phyloP scores from a whole-genome alignment of 164 flowering plant species.

The Dillenia turbinata region DNA sequence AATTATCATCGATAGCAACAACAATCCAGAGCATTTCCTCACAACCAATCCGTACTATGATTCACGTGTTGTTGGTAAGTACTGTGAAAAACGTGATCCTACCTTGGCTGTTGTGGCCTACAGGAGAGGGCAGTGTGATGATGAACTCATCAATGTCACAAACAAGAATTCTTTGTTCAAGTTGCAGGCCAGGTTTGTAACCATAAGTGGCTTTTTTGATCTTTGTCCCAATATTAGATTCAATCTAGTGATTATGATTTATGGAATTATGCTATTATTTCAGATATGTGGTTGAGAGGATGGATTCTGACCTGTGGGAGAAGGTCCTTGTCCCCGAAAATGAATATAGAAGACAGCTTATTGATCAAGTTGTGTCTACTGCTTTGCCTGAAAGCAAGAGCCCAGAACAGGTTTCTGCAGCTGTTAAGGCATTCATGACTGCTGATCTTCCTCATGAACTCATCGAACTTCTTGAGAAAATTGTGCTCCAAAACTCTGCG shows the following conservation, averaged over 20 bases:
- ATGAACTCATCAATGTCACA: constrained; percentile 93
- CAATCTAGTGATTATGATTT: constrained; percentile 1
- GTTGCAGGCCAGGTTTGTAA: constrained; percentile 88
- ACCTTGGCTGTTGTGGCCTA: constrained; percentile 99
- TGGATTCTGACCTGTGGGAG: constrained; percentile 98
- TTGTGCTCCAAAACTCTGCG: constrained; percentile 98
- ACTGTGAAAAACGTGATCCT: constrained; percentile 99
- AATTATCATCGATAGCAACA: constrained; percentile 97
- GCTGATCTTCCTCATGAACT: constrained; percentile 99
- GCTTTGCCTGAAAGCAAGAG: constrained; percentile 99
- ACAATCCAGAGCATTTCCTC: constrained; percentile 98
- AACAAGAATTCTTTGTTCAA: constrained; percentile 96
- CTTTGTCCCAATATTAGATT: background rate
- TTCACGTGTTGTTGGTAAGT: constrained; percentile 98
- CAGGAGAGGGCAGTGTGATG: constrained; percentile 98
- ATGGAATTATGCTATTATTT: constrained; percentile 9
- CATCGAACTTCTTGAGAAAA: constrained; percentile 98
- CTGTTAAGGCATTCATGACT: constrained; percentile 99
- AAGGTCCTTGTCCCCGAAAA: constrained; percentile 93
- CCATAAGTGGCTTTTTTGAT: background rate
- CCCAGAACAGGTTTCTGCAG: constrained; percentile 99
- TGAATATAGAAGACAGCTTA: constrained; percentile 86
- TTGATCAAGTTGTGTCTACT: constrained; percentile 99
- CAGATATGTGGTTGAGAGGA: constrained; percentile 99
- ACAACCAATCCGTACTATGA: constrained; percentile 99